phyloP scores from a whole-genome alignment of 257 asterid species.

The Linderniella brevidens region DNA sequence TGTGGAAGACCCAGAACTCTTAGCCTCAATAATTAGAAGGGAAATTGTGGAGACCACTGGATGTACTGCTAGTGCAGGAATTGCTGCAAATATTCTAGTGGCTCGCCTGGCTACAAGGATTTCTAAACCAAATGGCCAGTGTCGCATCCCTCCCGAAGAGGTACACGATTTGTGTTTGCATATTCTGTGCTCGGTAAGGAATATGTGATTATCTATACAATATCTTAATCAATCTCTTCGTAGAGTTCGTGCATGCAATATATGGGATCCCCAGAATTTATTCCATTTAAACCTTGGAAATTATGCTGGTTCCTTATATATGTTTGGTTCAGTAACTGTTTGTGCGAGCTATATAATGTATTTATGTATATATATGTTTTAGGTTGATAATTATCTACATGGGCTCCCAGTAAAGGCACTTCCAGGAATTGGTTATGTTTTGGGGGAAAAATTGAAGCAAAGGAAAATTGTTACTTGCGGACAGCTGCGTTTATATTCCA shows the following conservation, averaged over 20 bases:
- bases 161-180: constrained; percentile 15
- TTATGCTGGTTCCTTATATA: too few relatives aligned
- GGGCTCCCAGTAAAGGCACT: constrained; percentile 87
- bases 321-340: not conserved
- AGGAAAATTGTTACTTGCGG: constrained; percentile 61
- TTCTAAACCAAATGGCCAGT: constrained; percentile 91
- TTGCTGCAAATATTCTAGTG: constrained; percentile 87
- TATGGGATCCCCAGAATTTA: not conserved
- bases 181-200: not conserved
- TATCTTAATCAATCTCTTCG: not conserved
- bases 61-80: constrained; percentile 94
- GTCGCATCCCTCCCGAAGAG: constrained; percentile 60
- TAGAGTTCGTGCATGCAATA: too few relatives aligned
- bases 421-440: constrained; percentile 84
- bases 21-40: constrained; percentile 59
- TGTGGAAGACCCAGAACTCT: constrained; percentile 45
- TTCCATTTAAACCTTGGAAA: too few relatives aligned
- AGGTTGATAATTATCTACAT: constrained; percentile 61
- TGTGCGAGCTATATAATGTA: not conserved
- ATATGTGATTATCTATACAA: not conserved
- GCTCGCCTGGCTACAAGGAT: constrained; percentile 90
- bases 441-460: constrained; percentile 61
- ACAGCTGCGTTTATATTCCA: constrained; percentile 45
- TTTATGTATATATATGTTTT: constrained; percentile 12
- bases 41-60: constrained; percentile 59